Base-by-base conservation (phyloP, 2,329 filamentous ascomycete species). In the Rugonectria rugulosa region DNA sequence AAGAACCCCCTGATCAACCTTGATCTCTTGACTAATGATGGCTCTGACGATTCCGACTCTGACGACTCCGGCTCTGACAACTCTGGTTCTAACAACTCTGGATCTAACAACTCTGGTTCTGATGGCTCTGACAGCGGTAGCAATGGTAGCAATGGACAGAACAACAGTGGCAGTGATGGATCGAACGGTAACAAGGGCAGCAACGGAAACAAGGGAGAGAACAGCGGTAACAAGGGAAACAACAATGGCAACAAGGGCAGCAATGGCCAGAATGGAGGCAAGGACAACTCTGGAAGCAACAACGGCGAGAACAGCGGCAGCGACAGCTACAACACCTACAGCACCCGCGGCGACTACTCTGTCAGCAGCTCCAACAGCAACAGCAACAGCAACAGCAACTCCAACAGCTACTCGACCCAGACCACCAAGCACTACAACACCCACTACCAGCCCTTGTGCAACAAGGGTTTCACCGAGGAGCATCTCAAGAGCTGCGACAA, bases 231-330 rank as follows among this genome's bases (percentile, higher is more conserved):
- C 6, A 34, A 45, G 7, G 14, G 14, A 4, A 31, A 29, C 41
- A 44, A 27, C 20, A 38, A 31, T 1, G 81, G 79, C 12, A 26
- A 38, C 1, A 70, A 77, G 6, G 36, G 36, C 27, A 45, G 26
- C 1, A 81, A 78, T 1, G 70, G 77, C 4, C 78, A 79, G 1
- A 62, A 67, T 71, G 2, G n/a, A n/a, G n/a, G n/a, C n/a, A n/a
- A n/a, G n/a, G n/a, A n/a, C n/a, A n/a, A n/a, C n/a, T n/a, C n/a
- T n/a, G n/a, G n/a, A n/a, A n/a, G n/a, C n/a, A n/a, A 81, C 78
- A 2, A 71, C 76, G 14, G 24, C 3, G 19, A 48, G 17, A 48
- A 19, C 6, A 19, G 45, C 7, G 36, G 19, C 2, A 81, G 79
- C 11, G 21, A 38, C 1, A 70, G 77, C 5, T 78, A 81, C 78